phyloP scores from a whole-genome alignment of 192 early-diverging fungal species.

The Mortierella hygrophila region DNA sequence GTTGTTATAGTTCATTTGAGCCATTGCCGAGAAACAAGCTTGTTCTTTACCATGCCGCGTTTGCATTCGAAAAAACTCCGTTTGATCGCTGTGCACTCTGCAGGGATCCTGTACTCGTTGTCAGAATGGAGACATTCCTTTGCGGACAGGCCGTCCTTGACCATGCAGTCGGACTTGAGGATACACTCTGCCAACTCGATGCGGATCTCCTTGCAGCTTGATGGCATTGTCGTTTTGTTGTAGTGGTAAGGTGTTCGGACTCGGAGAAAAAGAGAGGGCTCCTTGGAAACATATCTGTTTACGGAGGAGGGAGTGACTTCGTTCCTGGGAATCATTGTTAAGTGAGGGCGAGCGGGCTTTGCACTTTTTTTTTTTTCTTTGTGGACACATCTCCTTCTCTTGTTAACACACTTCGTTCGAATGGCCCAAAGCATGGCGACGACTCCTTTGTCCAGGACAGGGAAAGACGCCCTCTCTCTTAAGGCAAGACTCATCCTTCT shows the following conservation, averaged over 20 bases:
- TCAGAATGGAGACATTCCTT: conserved; percentile 68
- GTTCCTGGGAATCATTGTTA: background rate
- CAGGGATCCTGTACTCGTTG: conserved; percentile 61
- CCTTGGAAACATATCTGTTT: background rate
- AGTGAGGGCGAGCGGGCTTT: background rate
- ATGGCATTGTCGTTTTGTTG: conserved; percentile 58
- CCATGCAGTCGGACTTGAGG: conserved; percentile 68
- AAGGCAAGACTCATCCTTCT: conserved; percentile 20
- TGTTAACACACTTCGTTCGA: too few relatives aligned
- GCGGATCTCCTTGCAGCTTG: conserved; percentile 69
- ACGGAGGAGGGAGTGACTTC: background rate
- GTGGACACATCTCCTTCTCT: background rate
- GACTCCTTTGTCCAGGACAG: conserved; percentile 41
- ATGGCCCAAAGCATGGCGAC: conserved; percentile 19
- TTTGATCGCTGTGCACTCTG: conserved; percentile 66
- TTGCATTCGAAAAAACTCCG: conserved; percentile 69
- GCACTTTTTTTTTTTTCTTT: background rate
- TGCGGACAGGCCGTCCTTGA: conserved; percentile 59
- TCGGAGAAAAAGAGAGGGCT: background rate
- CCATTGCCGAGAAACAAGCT: background rate
- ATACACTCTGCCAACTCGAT: conserved; percentile 68
- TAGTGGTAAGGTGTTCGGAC: background rate
- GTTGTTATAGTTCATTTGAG: too few relatives aligned
- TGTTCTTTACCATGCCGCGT: conserved; percentile 63
- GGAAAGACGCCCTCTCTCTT: conserved; percentile 21